Evolutionary conservation across 352 stramenopile species (phyloP), one percentile per base, ranked within the genome.

Genomic region (Phytophthora melonis): DNA sequence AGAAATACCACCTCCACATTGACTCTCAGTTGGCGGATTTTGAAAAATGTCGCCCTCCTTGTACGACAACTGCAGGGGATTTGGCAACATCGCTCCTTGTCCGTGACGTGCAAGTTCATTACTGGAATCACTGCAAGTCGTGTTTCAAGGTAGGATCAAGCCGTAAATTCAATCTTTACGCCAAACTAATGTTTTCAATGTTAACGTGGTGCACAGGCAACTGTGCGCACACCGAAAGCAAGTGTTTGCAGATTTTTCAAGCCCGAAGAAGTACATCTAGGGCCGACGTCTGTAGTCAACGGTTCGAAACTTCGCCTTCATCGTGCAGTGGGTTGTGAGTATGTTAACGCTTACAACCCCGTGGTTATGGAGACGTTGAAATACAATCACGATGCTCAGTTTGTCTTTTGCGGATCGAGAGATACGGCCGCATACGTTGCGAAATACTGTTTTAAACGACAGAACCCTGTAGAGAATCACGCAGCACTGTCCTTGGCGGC

Each of bases 371-470:
- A 5, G 0, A 49, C 49, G 0, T 52, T 83, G 3, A 77, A 75
- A 58, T 83, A 67, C 50, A 79, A 81, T 25, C 77, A 83, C 47
- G 60, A 78, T 11, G 63, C 72, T 0, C 60, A 72, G 18, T 72
- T 83, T 2, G 61, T 83, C 0, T 1, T 77, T 0, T 63, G 43
- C 14, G 60, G 56, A 3, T 36, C 56, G 0, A 76, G 71, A 10
- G 58, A 75, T n/a, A 60, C 58, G 1, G 77, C 67, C 0, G 67
- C 70, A 1, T 81, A 83, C 23, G 58, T 74, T 5, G 70, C 58
- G 5, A 81, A 81, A 3, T 81, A 81, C 19, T 80, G 63, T 23
- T 77, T 77, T 3, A 78, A 81, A 53, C 47, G 21, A 0, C 72
- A 79, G 30, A 74, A 80, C 3, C 47, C 43, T 7, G 53, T 83